Percentiles rank a stretch among this genome's conserved stretches.
phyloP scores from a whole-genome alignment of 2,329 filamentous ascomycete genomes.

The Alternaria triticimaculans region DNA sequence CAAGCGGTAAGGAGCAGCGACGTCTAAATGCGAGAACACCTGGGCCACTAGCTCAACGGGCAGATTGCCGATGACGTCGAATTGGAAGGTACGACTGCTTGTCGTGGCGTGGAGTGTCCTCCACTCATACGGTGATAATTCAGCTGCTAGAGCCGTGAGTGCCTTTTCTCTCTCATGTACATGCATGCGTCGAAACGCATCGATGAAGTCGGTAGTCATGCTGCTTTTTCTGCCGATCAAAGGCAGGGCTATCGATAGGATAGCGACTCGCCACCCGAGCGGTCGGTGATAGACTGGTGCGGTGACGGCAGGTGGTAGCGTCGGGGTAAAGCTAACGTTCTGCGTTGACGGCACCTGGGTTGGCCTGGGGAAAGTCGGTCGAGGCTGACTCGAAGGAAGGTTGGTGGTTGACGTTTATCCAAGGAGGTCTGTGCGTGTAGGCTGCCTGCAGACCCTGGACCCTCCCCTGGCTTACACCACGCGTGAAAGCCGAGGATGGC shows the following conservation, averaged over 20 bases:
- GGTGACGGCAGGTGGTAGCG: neutral
- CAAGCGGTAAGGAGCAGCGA: slow-evolving; percentile 34
- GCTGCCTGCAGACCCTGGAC: neutral
- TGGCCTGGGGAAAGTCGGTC: slow-evolving; percentile 7
- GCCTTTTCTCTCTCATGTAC: slow-evolving; percentile 24
- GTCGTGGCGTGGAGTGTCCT: slow-evolving; percentile 27
- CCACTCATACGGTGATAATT: slow-evolving; percentile 43
- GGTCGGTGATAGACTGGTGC: slow-evolving; percentile 6
- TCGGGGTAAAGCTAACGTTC: neutral
- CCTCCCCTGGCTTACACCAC: neutral
- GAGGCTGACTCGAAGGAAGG: slow-evolving; percentile 10
- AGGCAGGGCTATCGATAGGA: neutral
- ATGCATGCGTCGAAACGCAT: slow-evolving; percentile 27
- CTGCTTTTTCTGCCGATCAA: neutral
- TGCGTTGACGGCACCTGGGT: neutral
- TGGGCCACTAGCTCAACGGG: slow-evolving; percentile 48
- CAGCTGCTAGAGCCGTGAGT: slow-evolving; percentile 30
- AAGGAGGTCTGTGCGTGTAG: slow-evolving; percentile 4
- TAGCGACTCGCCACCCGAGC: neutral
- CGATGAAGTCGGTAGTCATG: slow-evolving; percentile 16
- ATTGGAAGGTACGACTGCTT: slow-evolving; percentile 31
- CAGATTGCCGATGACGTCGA: slow-evolving; percentile 45
- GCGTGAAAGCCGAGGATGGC: neutral
- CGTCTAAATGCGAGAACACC: slow-evolving; percentile 45
- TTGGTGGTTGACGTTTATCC: slow-evolving; percentile 4